Conservation (phyloP, 2,329 filamentous ascomycete genomes). For the Colletotrichum tanaceti region DNA sequence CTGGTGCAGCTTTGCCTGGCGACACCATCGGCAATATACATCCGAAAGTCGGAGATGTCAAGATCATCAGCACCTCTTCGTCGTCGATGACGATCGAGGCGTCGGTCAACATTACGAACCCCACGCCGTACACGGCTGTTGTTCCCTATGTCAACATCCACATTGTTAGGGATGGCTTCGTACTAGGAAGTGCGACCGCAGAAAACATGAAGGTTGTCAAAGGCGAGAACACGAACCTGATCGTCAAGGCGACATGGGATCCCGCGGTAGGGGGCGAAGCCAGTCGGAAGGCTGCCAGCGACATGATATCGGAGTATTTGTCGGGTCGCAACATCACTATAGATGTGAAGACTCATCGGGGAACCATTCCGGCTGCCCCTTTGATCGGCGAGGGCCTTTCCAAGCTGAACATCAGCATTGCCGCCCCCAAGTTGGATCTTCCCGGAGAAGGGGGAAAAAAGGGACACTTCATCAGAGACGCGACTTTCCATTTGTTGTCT, state of each 20-base stretch:
- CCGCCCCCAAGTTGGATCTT: constrained; percentile 74
- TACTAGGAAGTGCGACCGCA: constrained; percentile 80
- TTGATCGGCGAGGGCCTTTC: constrained; percentile 79
- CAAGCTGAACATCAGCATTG: constrained; percentile 75
- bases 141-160: constrained; percentile 86
- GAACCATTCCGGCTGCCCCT: constrained; percentile 80
- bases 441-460: constrained; percentile 63
- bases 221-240: constrained; percentile 78
- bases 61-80: constrained; percentile 77
- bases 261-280: constrained; percentile 73
- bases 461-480: constrained; percentile 82
- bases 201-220: constrained; percentile 71
- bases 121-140: constrained; percentile 83
- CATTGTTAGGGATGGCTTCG: constrained; percentile 76
- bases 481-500: constrained; percentile 86
- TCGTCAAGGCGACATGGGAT: constrained; percentile 79
- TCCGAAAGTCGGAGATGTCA: constrained; percentile 77
- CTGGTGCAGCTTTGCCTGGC: constrained; percentile 66
- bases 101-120: constrained; percentile 86
- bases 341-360: constrained; percentile 76
- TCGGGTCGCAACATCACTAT: constrained; percentile 89
- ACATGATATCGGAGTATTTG: constrained; percentile 85
- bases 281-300: constrained; percentile 71
- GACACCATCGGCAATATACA: constrained; percentile 60
- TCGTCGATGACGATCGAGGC: constrained; percentile 78